Evolutionary conservation across 108 stramenopile species (phyloP).

Genomic region (Licmophora abbreviata): DNA sequence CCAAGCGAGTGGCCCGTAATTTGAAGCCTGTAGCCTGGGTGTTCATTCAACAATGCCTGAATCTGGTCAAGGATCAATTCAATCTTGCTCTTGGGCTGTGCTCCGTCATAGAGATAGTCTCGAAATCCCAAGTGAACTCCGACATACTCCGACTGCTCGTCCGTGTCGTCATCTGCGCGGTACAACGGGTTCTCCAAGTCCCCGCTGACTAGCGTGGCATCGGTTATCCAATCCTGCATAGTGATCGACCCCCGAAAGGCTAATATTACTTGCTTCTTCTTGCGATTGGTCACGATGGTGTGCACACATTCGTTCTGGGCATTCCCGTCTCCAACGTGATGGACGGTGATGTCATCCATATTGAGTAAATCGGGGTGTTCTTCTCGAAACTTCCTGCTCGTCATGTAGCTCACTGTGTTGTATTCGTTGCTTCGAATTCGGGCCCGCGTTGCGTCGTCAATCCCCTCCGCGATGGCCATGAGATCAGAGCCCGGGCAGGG

Average conservation of each 20-base stretch:
- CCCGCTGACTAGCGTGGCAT: background rate
- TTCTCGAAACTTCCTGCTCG: background rate
- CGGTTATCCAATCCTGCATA: background rate
- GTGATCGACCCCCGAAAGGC: background rate
- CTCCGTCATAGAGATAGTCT: background rate
- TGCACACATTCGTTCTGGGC: background rate
- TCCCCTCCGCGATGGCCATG: background rate
- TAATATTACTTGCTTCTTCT: background rate
- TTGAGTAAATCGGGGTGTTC: background rate
- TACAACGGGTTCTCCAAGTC: background rate
- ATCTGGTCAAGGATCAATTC: background rate
- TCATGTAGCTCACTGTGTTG: background rate
- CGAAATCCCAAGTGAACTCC: constrained; percentile 1
- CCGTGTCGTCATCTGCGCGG: background rate
- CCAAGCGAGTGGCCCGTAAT: background rate
- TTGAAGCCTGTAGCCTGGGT: background rate
- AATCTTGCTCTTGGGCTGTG: background rate
- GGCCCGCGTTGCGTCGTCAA: background rate
- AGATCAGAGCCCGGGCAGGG: background rate
- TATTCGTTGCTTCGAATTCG: background rate
- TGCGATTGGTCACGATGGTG: background rate
- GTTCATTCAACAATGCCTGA: background rate
- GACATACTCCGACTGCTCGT: background rate
- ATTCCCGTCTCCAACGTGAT: background rate
- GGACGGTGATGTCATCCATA: background rate